A percentile compares a stretch with the other conserved stretches of the same genome.
Conservation (phyloP, 257 asterid species). For the Prunella vulgaris region DNA sequence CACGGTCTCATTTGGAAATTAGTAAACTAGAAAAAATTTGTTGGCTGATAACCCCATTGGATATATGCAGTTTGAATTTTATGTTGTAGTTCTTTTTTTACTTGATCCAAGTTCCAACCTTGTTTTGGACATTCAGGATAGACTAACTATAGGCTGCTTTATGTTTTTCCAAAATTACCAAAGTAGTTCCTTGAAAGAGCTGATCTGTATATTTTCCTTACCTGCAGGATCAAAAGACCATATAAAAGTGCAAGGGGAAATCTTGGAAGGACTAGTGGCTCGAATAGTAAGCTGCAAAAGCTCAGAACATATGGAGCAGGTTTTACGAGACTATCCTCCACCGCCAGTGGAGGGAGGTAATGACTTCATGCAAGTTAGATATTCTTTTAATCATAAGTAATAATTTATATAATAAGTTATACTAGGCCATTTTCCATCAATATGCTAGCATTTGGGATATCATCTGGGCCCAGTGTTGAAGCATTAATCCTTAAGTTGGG, state of each 20-base stretch:
- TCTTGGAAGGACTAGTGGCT: slow-evolving; percentile 97
- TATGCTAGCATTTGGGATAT: too few relatives aligned
- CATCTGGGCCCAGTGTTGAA: too few relatives aligned
- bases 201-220: slow-evolving; percentile 13
- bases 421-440: background rate
- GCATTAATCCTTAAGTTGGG: too few relatives aligned
- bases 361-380: background rate
- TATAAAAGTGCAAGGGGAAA: slow-evolving; percentile 86
- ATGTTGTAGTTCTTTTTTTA: background rate
- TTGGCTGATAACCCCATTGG: background rate
- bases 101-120: background rate
- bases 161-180: background rate
- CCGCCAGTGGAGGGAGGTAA: slow-evolving; percentile 77
- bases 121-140: background rate
- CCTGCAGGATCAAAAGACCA: slow-evolving; percentile 86
- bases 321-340: slow-evolving; percentile 62
- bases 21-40: slow-evolving; percentile 1
- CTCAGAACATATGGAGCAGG: slow-evolving; percentile 72
- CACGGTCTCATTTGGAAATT: background rate
- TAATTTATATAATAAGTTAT: background rate
- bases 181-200: slow-evolving; percentile 5
- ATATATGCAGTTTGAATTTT: background rate
- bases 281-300: slow-evolving; percentile 82
- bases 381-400: slow-evolving; percentile 5
- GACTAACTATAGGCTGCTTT: background rate